Base-by-base conservation (phyloP, 441 rosid species). In the Corymbia citriodora region DNA sequence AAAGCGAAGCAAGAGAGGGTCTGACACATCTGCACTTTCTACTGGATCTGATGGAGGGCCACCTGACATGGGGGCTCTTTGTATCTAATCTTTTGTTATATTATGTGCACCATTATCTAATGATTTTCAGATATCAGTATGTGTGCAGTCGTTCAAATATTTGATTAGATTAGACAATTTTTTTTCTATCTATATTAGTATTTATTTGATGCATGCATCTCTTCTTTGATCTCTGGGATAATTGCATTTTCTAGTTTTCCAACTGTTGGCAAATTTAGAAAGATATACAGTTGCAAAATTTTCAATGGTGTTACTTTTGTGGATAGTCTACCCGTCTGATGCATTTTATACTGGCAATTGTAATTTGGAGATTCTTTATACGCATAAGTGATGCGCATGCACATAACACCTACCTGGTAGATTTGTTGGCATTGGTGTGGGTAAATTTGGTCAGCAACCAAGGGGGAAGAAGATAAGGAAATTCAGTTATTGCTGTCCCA, bases 1-100 rank as follows among this genome's bases (percentile, higher is more conserved):
- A 90, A 94, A 94, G 93, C 95, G 94, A 92, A 85, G 90, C 87
- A 94, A 92, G 91, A 96, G 98, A 89, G 94, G 92, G 90, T 72
- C 88, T 72, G 87, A 92, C 59, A 90, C 90, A 90, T 89, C 94
- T 65, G 83, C 89, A 55, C 90, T 93, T 85, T 90, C 94, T 6
- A 31, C 89, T 88, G 96, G 92, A 93, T 91, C 92, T 68, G 97
- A 94, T 90, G 92, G 93, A 88, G 95, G 92, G 89, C 94, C 94
- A 55, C 96, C 94, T 86, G 98, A 98, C 92, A 92, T 98, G 92
- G 99, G 99, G 91, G 98, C 99, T 50, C 99, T 98, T 89, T 98
- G 99, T 91, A 95, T 96, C 93, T 97, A 92, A 94, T 87, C 89
- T 45, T 87, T n/a, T 45, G 85, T 49, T 48, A 4, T 45, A 79